Conservation (phyloP, 768 basidiomycete genomes). For the Auricularia cornea region DNA sequence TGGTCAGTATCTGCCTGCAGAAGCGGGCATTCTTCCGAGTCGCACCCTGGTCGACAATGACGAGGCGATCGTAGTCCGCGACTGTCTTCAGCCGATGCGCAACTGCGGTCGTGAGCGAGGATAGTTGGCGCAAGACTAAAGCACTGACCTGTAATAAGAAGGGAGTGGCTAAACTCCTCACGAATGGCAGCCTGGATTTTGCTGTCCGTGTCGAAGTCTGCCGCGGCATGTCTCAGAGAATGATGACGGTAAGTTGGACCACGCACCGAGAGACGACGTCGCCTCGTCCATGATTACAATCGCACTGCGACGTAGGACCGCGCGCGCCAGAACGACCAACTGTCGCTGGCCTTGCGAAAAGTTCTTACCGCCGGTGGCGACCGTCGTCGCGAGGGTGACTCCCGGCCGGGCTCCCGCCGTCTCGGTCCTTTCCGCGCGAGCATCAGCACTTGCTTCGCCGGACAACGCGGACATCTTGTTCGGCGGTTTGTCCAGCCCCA, state of each 20-base stretch:
- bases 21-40: constrained; percentile 11
- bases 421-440: constrained; percentile 25
- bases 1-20: too few relatives aligned
- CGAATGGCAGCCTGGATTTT: constrained; percentile 87
- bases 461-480: constrained; percentile 42
- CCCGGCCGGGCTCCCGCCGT: constrained; percentile 41
- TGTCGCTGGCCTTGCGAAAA: constrained; percentile 92
- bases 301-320: constrained; percentile 59
- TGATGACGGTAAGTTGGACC: neutral
- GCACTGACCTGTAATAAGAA: constrained; percentile 7
- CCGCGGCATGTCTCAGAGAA: constrained; percentile 1
- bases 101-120: constrained; percentile 28
- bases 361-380: constrained; percentile 80
- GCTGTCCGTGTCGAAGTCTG: constrained; percentile 68
- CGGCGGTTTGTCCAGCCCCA: constrained; percentile 42
- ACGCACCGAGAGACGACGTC: constrained; percentile 67
- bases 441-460: constrained; percentile 26
- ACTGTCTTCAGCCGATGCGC: constrained; percentile 71
- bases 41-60: constrained; percentile 61
- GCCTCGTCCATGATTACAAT: constrained; percentile 79
- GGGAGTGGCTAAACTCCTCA: constrained; percentile 68
- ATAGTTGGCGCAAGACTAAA: neutral
- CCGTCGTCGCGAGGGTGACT: constrained; percentile 65
- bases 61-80: constrained; percentile 71
- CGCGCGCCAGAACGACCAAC: constrained; percentile 78